Base-by-base conservation (phyloP, 1,284 basidiomycete genomes). In the Cystobasidiaceae sp. region DNA sequence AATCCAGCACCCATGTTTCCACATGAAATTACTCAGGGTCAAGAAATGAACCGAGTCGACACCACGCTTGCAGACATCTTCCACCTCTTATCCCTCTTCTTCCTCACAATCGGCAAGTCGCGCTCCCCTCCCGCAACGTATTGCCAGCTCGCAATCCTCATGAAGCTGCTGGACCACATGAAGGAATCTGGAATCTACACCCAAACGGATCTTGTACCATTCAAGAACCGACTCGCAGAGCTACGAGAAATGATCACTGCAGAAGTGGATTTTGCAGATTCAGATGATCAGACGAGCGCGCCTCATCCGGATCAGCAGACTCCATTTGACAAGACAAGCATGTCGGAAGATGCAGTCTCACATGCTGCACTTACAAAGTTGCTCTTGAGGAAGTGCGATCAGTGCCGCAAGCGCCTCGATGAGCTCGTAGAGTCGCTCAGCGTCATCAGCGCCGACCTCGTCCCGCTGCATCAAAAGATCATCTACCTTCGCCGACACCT, bases 131-230 rank as follows among this genome's bases (percentile, higher is more conserved):
- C 92, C 0, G 93, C 92, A 19, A 90, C 88, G 0, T 97, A 93
- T 77, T 91, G 89, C 69, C 93, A 96, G 75, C 86, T 97, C 68
- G 89, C 91, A 33, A 92, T 87, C 68, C 94, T 96, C 85, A 66
- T 51, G 61, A 51, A 39, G 27, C 49, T 60, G 5, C 25, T 46
- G 37, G 30, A 37, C 33, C 43, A 54, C 17, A 59, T 59, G 66
- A 88, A 92, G 77, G 93, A 97, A 76, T 92, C 89, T 0, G 88
- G 88, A 6, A 85, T 91, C 39, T 97, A 94, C 78, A 96, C 90
- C 69, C 90, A 93, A 75, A 80, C 85, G 30, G 90, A 94, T 78
- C 84, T 96, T 44, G 82, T 82, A 25, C 90, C 93, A 2, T 96
- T 94, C 78, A 84, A 87, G 66, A 83, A 83, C 69, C 85, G 93